Base-by-base conservation (phyloP, 2,329 filamentous ascomycete species). In the Fusarium begoniae region DNA sequence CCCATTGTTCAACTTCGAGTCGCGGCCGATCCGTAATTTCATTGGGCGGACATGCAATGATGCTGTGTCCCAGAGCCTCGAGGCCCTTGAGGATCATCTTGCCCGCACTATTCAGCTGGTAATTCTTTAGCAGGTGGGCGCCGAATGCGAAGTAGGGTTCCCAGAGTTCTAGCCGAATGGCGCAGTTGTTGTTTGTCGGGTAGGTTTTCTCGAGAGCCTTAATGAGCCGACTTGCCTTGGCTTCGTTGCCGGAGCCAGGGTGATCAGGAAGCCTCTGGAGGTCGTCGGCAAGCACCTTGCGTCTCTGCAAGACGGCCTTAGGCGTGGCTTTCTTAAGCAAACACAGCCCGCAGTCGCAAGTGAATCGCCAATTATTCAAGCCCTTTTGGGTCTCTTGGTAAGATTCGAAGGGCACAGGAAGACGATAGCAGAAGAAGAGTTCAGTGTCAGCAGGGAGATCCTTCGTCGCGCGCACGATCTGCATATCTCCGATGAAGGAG, bases 381-480 rank as follows among this genome's bases (percentile, higher is more conserved):
- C 54, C 43, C 15, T 60, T 63, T 20, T 60, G 54, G 28, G 41
- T 7, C 35, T 63, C 60, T 15, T 60, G 26, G n/a, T 63, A 63
- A 26, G 54, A 32, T n/a, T 60, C 54, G 8, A 63, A 47, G n/a
- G 28, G 14, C 22, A 48, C n/a, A 26, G 54, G 53, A 41, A 4
- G 18, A 15, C 35, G 43, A 40, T 63, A 63, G 26, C 22, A 28
- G 43, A 63, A 63, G 9, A 17, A 28, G 9, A 63, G 54, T 35
- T 63, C 53, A 11, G 54, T 63, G 15, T 8, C 20, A 35, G 54
- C 60, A 20, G 3, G 13, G 7, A 63, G 18, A 12, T 60, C 54
- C n/a, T 9, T 59, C 9, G 54, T 63, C 6, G 60, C 60, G n/a
- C 60, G 60, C 4, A 63, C 35, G n/a, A 63, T 63, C 26, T 63